phyloP scores from a whole-genome alignment of 2,329 filamentous ascomycete species.

The Phoma sp. region DNA sequence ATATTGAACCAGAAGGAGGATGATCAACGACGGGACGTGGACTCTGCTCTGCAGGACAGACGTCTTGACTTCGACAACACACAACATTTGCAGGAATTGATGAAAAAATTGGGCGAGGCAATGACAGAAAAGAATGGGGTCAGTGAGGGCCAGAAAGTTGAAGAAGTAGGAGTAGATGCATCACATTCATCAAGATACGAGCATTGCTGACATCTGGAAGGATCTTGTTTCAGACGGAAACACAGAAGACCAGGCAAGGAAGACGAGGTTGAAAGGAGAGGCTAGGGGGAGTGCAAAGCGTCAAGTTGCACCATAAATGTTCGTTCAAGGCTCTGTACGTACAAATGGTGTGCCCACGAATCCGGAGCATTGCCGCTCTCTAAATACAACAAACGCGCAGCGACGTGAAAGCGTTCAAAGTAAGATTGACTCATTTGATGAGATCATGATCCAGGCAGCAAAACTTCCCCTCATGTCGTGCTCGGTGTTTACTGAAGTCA shows the following conservation, averaged over 20 bases:
- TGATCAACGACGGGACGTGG: constrained; percentile 1
- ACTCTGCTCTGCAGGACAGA: neutral
- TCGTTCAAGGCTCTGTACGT: too few species aligned
- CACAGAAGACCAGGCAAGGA: neutral
- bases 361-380: neutral
- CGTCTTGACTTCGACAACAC: constrained; percentile 1
- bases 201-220: neutral
- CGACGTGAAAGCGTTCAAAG: neutral
- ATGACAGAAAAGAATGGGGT: neutral
- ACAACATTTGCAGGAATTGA: constrained; percentile 1
- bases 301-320: neutral
- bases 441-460: neutral
- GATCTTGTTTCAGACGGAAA: neutral
- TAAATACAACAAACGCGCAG: neutral
- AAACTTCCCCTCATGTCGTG: neutral
- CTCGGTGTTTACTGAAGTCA: neutral
- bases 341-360: too few species aligned
- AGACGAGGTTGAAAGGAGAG: constrained; percentile 10
- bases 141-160: neutral
- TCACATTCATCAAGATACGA: neutral
- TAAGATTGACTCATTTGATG: neutral
- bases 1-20: neutral
- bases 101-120: neutral
- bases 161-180: neutral
- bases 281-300: constrained; percentile 5